Base-by-base conservation (phyloP, 352 stramenopile genomes). In the Phytopythium litorale region DNA sequence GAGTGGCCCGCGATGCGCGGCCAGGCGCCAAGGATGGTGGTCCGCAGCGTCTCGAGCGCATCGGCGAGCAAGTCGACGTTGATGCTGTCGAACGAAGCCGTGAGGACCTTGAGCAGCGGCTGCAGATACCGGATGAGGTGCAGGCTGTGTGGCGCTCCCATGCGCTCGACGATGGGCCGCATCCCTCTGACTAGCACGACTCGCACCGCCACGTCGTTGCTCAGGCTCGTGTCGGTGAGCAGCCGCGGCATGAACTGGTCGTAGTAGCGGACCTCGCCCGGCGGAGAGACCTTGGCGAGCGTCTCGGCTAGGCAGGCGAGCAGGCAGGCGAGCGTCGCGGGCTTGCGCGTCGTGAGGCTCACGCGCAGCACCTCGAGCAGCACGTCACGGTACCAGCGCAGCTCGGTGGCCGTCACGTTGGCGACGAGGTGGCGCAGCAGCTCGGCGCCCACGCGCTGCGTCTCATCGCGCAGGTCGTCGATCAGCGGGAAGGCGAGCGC, bases 321-420 rank as follows among this genome's bases (percentile, higher is more conserved):
- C 38, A 89, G 60, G 13, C 72, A 60, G 57, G 85, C 74, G 30
- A 96, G 68, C 40, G 81, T 90, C 23, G 46, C 65, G 21, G 73
- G 60, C 25, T 88, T 81, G 21, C 83, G 78, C 15, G 76, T 74
- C 30, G 84, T 89, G 67, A 91, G 79, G 0, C 78, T 80, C 13
- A 73, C 71, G 21, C 81, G 68, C 9, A 96, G 62, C n/a, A 91
- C 81, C 45, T 94, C 79, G 15, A 94, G 65, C 15, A 96, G 55
- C 12, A 93, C 72, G 50, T 96, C 79, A 16, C 72, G 68, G 63
- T 93, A 93, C 87, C 87, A 96, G 18, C 81, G 81, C 58, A 96
- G 62, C 68, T 96, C 87, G 0, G 84, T 92, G 0, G 71, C 52
- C 0, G 84, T 94, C 23, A 88, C 78, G 43, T 84, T 81, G 7